Evolutionary conservation across 805 yeast genomes (phyloP), one percentile per base, ranked within the genome.

Genomic region (Pichia membranifaciens): DNA sequence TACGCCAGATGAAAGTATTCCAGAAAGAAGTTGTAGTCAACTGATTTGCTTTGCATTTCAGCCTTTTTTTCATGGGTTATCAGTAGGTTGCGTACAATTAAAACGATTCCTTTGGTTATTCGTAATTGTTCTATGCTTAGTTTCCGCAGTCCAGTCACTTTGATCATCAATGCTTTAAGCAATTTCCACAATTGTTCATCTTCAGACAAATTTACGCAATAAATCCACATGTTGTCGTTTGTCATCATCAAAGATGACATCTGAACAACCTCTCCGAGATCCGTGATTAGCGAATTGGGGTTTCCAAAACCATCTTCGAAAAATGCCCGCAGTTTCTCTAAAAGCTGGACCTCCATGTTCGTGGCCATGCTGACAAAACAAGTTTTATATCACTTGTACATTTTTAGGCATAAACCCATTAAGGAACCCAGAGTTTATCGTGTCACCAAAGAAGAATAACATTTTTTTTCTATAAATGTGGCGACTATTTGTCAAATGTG

Each of bases 171-270:
- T 2, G 5, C 15, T 17, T 40, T 37, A 5, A 45, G 16, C 17
- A n/a, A 10, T 4, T 36, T 21, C 49, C 49, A 45, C 16, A 45
- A 21, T 3, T 20, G 3, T 4, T 5, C 7, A 29, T 20, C 6
- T 9, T 28, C 12, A 15, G 38, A 23, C 6, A 47, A 3, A 10
- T 37, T 39, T 10, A 38, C 39, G 7, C 41, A 25, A 13, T 42
- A 47, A 5, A 32, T 20, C 50, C 47, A 47, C 50, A 47, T 47
- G 8, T 35, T 20, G n/a, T 43, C 43, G 17, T 38, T 16, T 23
- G 38, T 23, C 47, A 47, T 47, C 50, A 47, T 47, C 29, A 31
- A 32, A 10, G 50, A 47, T 23, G 50, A 38, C 41, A 33, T 31
- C n/a, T 35, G 41, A 3, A 47, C 34, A n/a, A 47, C 34, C 13